These are phyloP conservation scores for Stachybotrys elegans DNA, from an alignment of 2,329 filamentous ascomycete genomes.

Conservation along the genomic window DNA sequence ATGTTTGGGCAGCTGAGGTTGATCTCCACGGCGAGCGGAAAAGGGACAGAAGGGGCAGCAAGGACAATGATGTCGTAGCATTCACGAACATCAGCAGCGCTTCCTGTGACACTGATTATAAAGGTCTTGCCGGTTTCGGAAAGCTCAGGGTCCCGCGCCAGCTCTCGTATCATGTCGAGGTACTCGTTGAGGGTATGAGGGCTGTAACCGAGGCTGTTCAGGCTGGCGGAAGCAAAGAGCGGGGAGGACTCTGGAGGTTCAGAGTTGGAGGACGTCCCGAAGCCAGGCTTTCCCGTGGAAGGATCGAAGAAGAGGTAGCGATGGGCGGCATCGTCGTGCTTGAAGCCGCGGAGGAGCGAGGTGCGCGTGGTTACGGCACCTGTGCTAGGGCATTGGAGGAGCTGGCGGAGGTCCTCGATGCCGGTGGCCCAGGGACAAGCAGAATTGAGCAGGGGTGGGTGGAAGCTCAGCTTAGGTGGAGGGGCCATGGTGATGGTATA, in stretches of 20 bases:
- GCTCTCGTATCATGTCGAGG: conserved; percentile 47
- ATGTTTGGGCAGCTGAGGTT: conserved; percentile 81
- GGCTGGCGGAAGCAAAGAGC: conserved; percentile 29
- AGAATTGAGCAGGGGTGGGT: conserved; percentile 68
- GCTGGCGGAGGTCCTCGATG: conserved; percentile 51
- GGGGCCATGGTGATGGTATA: no score
- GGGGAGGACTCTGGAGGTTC: conserved; percentile 7
- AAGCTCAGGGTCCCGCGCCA: conserved; percentile 28
- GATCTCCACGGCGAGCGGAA: conserved; percentile 64
- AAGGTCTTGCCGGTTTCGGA: conserved; percentile 45
- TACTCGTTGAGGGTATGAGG: conserved; percentile 57
- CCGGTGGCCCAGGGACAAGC: conserved; percentile 72
- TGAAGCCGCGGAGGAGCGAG: conserved; percentile 59
- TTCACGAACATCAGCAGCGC: conserved; percentile 46
- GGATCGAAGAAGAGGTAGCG: conserved; percentile 63
- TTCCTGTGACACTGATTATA: conserved; percentile 67
- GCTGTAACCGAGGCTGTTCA: conserved; percentile 74
- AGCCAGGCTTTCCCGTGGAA: conserved; percentile 15
- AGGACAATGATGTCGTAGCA: conserved; percentile 49
- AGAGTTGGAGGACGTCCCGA: conserved; percentile 13
- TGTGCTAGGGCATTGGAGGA: conserved; percentile 58
- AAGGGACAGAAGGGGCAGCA: conserved; percentile 28
- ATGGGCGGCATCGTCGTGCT: conserved; percentile 54
- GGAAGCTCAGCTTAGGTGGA: conserved; percentile 37
- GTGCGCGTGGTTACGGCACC: conserved; percentile 74